Base-by-base conservation (phyloP, 805 yeast genomes). In the Candida xyloterini region DNA sequence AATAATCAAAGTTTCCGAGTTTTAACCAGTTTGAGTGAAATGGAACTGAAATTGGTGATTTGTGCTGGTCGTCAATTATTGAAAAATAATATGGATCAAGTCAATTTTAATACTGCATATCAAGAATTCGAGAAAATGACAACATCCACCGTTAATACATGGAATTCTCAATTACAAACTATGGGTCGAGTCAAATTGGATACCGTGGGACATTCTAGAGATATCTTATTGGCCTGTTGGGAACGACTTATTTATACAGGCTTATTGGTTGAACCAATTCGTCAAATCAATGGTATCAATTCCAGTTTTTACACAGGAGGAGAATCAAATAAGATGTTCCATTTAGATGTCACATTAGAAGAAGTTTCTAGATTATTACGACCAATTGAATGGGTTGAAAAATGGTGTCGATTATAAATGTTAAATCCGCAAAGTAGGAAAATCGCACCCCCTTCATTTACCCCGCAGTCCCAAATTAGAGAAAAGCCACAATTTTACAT, bases 71-170 rank as follows among this genome's bases (percentile, higher is more conserved):
- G 97, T 31, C 80, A 81, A 36, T 68, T 78, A 16, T 68, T 76
- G 35, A 84, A 80, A 50, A 70, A 70, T 21, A 79, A 74, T 15
- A 60, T 76, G 16, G 78, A 69, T 10, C 68, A 70, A n/a, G 73
- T 86, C 14, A 90, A 87, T 57, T 81, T 89, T 61, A 85, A 84
- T 49, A 63, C 88, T 42, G 84, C 81, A 0, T 83, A 80, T 57
- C 80, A 79, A 23, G 98, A 91, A 58, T 91, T 49, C 38, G 38
- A 65, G 38, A 52, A 60, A 7, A 47, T 61, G 15, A 41, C 57
- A 1, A 51, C 51, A 14, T 42, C 58, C 40, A 44, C 49, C 18
- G 55, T 63, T 8, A 57, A 64, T 6, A 56, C 67, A 5, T 63
- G 23, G 53, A 68, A 23, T 31, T 44, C 55, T 3, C 55, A 50